Conservation (phyloP, 306 rosid species). For the Lagenaria siceraria region DNA sequence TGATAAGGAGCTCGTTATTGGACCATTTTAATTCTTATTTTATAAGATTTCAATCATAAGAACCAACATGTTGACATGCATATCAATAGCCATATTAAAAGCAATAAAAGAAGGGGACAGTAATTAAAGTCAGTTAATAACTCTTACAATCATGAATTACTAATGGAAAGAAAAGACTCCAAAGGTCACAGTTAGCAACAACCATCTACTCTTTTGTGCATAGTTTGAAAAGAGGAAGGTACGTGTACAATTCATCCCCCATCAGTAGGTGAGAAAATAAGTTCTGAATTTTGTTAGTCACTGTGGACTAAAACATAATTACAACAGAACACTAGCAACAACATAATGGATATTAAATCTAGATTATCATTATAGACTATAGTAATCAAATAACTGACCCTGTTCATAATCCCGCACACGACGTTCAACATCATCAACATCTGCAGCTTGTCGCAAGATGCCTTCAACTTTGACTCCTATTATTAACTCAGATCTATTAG, state of each 20-base stretch:
- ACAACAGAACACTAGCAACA: neutral
- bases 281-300: neutral
- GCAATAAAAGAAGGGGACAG: neutral
- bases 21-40: neutral
- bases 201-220: neutral
- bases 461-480: constrained; percentile 88
- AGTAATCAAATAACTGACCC: constrained; percentile 54
- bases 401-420: constrained; percentile 84
- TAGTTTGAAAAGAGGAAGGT: neutral
- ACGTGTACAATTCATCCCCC: neutral
- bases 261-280: neutral
- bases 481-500: neutral
- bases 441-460: constrained; percentile 94
- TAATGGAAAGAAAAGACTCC: neutral
- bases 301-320: neutral
- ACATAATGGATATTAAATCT: neutral
- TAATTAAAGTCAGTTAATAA: neutral
- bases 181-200: neutral
- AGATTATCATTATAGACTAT: neutral
- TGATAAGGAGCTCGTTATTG: constrained; percentile 3
- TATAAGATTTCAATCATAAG: neutral
- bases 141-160: neutral
- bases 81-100: constrained; percentile 3
- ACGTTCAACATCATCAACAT: constrained; percentile 86
- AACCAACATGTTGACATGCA: neutral